Conservation (phyloP, 2,329 filamentous ascomycete species). For the Xylaria sp. region DNA sequence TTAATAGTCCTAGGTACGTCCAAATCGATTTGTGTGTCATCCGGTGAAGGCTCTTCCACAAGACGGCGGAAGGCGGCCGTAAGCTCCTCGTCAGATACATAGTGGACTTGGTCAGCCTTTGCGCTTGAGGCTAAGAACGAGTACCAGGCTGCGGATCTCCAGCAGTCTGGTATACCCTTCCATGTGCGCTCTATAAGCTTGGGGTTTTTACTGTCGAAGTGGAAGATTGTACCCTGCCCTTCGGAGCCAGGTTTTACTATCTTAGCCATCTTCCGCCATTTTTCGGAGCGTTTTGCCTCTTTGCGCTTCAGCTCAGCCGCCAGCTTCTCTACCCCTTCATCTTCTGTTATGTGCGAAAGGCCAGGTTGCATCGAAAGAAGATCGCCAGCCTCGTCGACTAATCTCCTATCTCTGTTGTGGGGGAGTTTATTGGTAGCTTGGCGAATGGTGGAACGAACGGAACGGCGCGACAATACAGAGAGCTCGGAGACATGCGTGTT, state of each 20-base stretch:
- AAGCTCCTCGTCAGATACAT: slow-evolving; percentile 75
- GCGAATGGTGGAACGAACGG: slow-evolving; percentile 65
- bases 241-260: slow-evolving; percentile 61
- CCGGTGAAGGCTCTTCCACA: slow-evolving; percentile 78
- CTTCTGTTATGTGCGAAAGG: slow-evolving; percentile 65
- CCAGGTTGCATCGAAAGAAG: slow-evolving; percentile 71
- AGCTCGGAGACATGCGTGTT: slow-evolving; percentile 66
- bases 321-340: slow-evolving; percentile 62
- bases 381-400: slow-evolving; percentile 73
- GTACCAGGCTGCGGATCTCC: slow-evolving; percentile 94
- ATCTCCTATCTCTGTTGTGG: slow-evolving; percentile 68
- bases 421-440: slow-evolving; percentile 69
- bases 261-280: slow-evolving; percentile 75
- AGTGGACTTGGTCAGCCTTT: slow-evolving; percentile 66
- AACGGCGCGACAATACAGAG: slow-evolving; percentile 62
- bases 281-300: slow-evolving; percentile 71
- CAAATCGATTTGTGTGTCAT: slow-evolving; percentile 96
- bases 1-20: slow-evolving; percentile 96
- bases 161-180: slow-evolving; percentile 98
- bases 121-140: slow-evolving; percentile 87
- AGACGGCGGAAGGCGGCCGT: slow-evolving; percentile 77
- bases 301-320: slow-evolving; percentile 69
- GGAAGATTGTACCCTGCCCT: slow-evolving; percentile 70
- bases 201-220: slow-evolving; percentile 84
- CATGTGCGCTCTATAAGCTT: slow-evolving; percentile 92